A percentile compares a stretch with the other conserved stretches of the same genome.
Conservation (phyloP, 495 filamentous ascomycete genomes). For the Lophium mytilinum region DNA sequence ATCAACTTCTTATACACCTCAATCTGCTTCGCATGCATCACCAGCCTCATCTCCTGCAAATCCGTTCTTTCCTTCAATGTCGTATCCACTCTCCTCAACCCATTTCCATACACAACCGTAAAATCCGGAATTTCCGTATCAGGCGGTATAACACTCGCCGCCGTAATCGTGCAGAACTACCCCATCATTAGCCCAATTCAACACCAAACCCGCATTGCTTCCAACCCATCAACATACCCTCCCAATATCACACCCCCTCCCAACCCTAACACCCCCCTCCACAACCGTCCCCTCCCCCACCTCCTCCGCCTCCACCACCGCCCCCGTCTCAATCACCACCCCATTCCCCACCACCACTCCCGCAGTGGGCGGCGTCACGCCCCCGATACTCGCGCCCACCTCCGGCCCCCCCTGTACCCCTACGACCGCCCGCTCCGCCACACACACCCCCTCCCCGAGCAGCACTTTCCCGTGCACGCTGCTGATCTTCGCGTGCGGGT, state of each 20-base stretch:
- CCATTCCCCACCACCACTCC: constrained; percentile 50
- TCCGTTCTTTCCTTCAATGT: constrained; percentile 31
- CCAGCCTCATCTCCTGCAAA: constrained; percentile 45
- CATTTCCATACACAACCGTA: constrained; percentile 54
- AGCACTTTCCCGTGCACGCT: constrained; percentile 60
- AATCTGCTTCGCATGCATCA: constrained; percentile 51
- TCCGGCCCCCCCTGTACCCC: constrained; percentile 27
- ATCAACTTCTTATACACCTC: constrained; percentile 56
- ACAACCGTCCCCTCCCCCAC: constrained; percentile 57
- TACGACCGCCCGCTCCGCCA: constrained; percentile 53
- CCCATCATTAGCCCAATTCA: neutral
- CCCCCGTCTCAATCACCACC: constrained; percentile 53
- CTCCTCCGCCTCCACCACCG: constrained; percentile 51
- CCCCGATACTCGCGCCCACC: constrained; percentile 28
- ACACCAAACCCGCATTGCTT: neutral
- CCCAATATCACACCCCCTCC: constrained; percentile 55
- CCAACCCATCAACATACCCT: constrained; percentile 40
- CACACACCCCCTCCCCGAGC: constrained; percentile 65
- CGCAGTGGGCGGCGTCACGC: too few species aligned
- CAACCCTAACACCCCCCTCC: constrained; percentile 53
- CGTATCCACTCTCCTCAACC: constrained; percentile 45
- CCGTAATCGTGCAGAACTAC: constrained; percentile 48
- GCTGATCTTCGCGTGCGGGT: constrained; percentile 68
- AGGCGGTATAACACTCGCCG: constrained; percentile 42
- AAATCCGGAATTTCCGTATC: constrained; percentile 53